Conservation (phyloP, 345 rosid genomes). For the Theobroma cacao region DNA sequence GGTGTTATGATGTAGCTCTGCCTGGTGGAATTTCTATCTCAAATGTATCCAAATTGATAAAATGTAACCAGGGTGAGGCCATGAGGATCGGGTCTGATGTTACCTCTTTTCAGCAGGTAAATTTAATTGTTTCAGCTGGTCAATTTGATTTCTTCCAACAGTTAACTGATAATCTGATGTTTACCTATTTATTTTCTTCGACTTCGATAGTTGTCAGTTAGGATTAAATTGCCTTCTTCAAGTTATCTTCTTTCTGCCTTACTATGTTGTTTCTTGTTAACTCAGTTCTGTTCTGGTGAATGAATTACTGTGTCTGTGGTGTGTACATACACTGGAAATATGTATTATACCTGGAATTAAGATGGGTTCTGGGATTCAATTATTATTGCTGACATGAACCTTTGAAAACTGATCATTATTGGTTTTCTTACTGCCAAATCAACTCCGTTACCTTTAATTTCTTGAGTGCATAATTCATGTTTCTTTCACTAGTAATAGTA, state of each 20-base stretch:
- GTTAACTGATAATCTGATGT: neutral
- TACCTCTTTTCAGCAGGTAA: constrained; percentile 68
- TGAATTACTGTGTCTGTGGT: neutral
- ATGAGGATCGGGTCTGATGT: constrained; percentile 60
- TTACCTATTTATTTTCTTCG: neutral
- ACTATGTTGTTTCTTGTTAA: neutral
- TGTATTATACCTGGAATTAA: neutral
- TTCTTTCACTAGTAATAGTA: too few relatives aligned
- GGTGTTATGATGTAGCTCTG: constrained; percentile 57
- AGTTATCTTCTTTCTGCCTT: neutral
- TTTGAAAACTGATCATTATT: neutral
- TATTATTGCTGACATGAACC: neutral
- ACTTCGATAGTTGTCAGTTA: neutral
- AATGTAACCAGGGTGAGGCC: constrained; percentile 73
- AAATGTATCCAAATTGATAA: constrained; percentile 75
- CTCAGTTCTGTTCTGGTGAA: neutral
- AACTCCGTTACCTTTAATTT: too few relatives aligned
- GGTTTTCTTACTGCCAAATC: neutral
- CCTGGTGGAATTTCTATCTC: constrained; percentile 80
- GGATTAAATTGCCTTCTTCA: neutral
- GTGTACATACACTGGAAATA: neutral
- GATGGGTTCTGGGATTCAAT: neutral
- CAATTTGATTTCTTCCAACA: neutral
- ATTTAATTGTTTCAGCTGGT: neutral
- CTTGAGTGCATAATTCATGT: too few relatives aligned